Percentiles rank a stretch among this genome's conserved stretches.
phyloP scores from a whole-genome alignment of 2,329 filamentous ascomycete genomes.

The Albophoma yamanashiensis region DNA sequence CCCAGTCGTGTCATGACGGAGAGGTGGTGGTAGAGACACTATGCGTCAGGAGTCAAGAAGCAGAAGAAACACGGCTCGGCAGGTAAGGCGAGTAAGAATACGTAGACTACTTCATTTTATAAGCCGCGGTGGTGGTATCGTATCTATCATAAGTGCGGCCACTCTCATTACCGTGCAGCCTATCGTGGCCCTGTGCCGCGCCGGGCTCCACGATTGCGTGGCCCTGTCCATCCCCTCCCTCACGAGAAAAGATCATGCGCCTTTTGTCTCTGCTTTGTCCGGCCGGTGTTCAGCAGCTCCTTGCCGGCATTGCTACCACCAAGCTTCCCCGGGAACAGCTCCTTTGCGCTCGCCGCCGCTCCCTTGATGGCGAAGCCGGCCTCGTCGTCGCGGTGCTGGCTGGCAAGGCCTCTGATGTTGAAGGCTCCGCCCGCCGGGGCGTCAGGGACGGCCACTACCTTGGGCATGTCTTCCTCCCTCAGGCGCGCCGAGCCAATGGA shows the following conservation, averaged over 20 bases:
- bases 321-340: constrained; percentile 59
- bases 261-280: constrained; percentile 47
- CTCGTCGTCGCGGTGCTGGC: constrained; percentile 29
- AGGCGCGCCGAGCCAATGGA: constrained; percentile 26
- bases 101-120: no score
- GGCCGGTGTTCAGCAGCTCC: constrained; percentile 51
- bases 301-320: constrained; percentile 49
- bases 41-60: neutral
- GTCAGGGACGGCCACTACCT: constrained; percentile 45
- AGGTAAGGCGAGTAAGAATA: neutral
- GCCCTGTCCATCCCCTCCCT: neutral
- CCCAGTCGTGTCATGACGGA: constrained; percentile 42
- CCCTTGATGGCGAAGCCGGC: constrained; percentile 59
- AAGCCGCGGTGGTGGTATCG: neutral
- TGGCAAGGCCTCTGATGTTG: constrained; percentile 50
- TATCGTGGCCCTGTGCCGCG: no score
- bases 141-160: neutral
- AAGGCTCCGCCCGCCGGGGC: constrained; percentile 33
- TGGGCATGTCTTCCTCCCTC: constrained; percentile 32
- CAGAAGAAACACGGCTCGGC: neutral
- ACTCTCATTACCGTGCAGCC: neutral
- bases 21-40: constrained; percentile 47
- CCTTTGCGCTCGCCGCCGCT: constrained; percentile 41
- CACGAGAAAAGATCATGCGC: constrained; percentile 65
- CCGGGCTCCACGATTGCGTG: neutral